phyloP scores from a whole-genome alignment of 2,329 filamentous ascomycete species.

The Claviceps sp. region DNA sequence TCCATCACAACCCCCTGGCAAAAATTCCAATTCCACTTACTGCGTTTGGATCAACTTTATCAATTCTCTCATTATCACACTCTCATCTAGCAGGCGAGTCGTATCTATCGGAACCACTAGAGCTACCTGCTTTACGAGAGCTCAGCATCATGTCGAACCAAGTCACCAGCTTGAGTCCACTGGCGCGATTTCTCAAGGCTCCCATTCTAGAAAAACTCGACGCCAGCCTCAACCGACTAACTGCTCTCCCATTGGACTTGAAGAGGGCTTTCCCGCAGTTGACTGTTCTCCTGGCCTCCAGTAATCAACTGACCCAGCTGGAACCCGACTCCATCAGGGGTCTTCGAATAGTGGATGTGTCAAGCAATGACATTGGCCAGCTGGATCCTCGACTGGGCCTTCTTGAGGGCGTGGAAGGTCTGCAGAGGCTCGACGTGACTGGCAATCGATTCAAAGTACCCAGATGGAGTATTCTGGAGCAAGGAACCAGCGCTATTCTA shows the following conservation, averaged over 20 bases:
- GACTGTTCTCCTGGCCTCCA: constrained; percentile 56
- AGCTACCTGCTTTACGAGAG: constrained; percentile 62
- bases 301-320: constrained; percentile 67
- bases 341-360: constrained; percentile 61
- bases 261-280: constrained; percentile 57
- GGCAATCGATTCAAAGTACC: constrained; percentile 86
- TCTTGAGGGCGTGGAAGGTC: constrained; percentile 46
- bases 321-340: constrained; percentile 62
- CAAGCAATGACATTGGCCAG: constrained; percentile 74
- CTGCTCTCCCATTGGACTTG: constrained; percentile 49
- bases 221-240: constrained; percentile 69
- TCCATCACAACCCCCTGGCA: constrained; percentile 67
- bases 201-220: constrained; percentile 66
- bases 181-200: constrained; percentile 56
- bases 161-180: constrained; percentile 53
- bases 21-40: constrained; percentile 57
- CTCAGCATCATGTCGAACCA: constrained; percentile 65
- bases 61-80: constrained; percentile 58
- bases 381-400: constrained; percentile 72
- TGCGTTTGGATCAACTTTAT: constrained; percentile 58
- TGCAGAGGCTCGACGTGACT: constrained; percentile 59
- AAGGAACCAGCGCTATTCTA: constrained; percentile 75
- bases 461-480: constrained; percentile 68
- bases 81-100: constrained; percentile 55
- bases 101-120: constrained; percentile 53